phyloP scores from a whole-genome alignment of 768 basidiomycete genomes.

The Mycena indigotica region DNA sequence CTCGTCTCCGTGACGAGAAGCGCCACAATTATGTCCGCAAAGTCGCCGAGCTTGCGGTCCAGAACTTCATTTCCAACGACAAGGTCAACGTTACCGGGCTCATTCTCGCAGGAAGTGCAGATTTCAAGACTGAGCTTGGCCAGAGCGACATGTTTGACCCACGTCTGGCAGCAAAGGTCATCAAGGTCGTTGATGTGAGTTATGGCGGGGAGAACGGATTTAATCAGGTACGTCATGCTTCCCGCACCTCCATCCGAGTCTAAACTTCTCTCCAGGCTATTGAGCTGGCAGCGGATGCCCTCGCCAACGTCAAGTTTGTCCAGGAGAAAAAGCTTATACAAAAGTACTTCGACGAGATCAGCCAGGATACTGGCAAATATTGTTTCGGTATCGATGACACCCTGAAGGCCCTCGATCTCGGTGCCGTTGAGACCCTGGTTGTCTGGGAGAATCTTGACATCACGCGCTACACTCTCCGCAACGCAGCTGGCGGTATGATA shows the following conservation, averaged over 20 bases:
- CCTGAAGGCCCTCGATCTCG: conserved; percentile 92
- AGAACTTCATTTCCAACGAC: conserved; percentile 97
- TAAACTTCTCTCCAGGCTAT: conserved; percentile 67
- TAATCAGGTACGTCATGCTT: conserved; percentile 78
- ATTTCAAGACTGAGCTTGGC: conserved; percentile 97
- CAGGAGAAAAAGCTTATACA: conserved; percentile 99
- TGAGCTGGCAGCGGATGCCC: conserved; percentile 92
- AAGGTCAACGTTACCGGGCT: conserved; percentile 97
- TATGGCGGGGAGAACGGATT: conserved; percentile 99
- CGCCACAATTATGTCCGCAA: conserved; percentile 99
- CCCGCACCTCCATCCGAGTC: neutral
- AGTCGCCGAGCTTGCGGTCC: conserved; percentile 95
- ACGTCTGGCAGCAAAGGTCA: conserved; percentile 84
- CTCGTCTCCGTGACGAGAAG: conserved; percentile 98
- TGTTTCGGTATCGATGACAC: conserved; percentile 98
- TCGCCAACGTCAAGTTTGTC: conserved; percentile 98
- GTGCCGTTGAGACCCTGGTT: conserved; percentile 94
- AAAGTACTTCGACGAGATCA: conserved; percentile 99
- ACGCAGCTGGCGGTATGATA: conserved; percentile 81
- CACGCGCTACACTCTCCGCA: conserved; percentile 84
- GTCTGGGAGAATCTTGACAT: conserved; percentile 98
- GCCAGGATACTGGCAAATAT: conserved; percentile 93
- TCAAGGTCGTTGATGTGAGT: conserved; percentile 98
- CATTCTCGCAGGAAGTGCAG: conserved; percentile 94
- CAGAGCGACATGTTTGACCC: conserved; percentile 96